These are phyloP conservation scores for Canavalia gladiata DNA, from an alignment of 306 rosid genomes.

Conservation along the genomic window DNA sequence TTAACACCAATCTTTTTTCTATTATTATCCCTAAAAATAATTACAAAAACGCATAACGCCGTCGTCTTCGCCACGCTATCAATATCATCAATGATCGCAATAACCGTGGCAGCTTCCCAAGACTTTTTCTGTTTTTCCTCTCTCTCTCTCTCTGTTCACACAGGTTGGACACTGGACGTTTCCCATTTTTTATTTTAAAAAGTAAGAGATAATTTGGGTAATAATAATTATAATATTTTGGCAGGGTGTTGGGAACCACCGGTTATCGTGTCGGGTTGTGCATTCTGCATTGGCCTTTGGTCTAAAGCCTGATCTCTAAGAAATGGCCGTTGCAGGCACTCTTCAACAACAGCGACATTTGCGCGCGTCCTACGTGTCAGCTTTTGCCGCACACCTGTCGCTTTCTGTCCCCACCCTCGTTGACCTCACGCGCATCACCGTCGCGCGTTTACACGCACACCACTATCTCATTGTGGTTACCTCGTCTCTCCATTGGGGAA, in stretches of 20 bases:
- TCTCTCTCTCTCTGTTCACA: neutral
- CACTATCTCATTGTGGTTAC: slow-evolving; percentile 45
- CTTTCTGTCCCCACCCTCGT: slow-evolving; percentile 49
- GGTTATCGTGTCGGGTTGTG: slow-evolving; percentile 50
- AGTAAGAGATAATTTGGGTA: no score
- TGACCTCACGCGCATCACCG: slow-evolving; percentile 48
- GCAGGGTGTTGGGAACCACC: slow-evolving; percentile 44
- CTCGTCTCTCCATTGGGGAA: slow-evolving; percentile 45
- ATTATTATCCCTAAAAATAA: neutral
- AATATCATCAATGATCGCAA: neutral
- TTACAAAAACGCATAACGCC: slow-evolving; percentile 10
- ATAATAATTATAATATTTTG: neutral
- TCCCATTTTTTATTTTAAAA: neutral
- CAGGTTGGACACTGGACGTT: no score
- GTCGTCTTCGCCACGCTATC: slow-evolving; percentile 37
- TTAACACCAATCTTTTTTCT: slow-evolving; percentile 10
- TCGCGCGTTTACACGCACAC: slow-evolving; percentile 1
- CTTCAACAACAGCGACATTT: slow-evolving; percentile 79
- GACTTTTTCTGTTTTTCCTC: neutral
- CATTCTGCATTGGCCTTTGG: slow-evolving; percentile 41
- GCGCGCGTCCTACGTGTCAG: slow-evolving; percentile 92
- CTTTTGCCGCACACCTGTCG: slow-evolving; percentile 71
- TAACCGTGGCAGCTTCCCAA: neutral
- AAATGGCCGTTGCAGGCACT: slow-evolving; percentile 62
- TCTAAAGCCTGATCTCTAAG: slow-evolving; percentile 37